A percentile compares a stretch with the other conserved stretches of the same genome.
Conservation (phyloP, 2,329 filamentous ascomycete species). For the Neofusicoccum ribis region DNA sequence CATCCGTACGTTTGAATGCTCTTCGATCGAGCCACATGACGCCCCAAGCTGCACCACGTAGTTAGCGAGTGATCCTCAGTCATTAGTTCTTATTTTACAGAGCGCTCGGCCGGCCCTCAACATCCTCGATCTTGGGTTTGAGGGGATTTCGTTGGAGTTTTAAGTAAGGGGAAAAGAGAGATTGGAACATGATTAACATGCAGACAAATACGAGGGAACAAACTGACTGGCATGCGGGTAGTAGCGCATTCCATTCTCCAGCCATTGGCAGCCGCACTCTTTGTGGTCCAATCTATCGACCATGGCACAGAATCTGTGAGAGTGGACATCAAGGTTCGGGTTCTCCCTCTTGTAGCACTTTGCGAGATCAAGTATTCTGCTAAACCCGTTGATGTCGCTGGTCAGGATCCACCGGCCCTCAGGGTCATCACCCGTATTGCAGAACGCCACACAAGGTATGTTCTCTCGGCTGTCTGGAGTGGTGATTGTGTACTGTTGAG, state of each 20-base stretch:
- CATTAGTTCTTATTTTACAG: too few species aligned
- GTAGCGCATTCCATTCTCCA: background rate
- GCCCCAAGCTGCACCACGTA: conserved; percentile 27
- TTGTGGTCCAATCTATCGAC: background rate
- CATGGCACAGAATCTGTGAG: conserved; percentile 5
- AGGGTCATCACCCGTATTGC: conserved; percentile 58
- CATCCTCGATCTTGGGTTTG: too few species aligned
- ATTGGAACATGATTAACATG: background rate
- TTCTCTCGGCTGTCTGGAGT: conserved; percentile 40
- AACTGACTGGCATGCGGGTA: conserved; percentile 18
- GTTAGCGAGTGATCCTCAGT: background rate
- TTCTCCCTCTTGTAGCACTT: conserved; percentile 1
- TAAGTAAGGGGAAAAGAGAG: background rate
- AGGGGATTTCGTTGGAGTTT: background rate
- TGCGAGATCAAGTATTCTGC: conserved; percentile 50
- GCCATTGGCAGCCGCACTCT: conserved; percentile 1
- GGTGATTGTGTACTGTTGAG: conserved; percentile 1
- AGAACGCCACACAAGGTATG: conserved; percentile 60
- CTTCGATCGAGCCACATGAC: conserved; percentile 40
- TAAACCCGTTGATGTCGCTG: conserved; percentile 55
- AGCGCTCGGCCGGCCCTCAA: too few species aligned
- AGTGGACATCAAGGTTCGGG: background rate
- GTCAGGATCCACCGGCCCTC: conserved; percentile 58
- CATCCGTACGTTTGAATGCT: conserved; percentile 30
- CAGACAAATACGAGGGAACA: background rate